Conservation (phyloP, 345 rosid genomes). For the Eucalyptus tenuipes region DNA sequence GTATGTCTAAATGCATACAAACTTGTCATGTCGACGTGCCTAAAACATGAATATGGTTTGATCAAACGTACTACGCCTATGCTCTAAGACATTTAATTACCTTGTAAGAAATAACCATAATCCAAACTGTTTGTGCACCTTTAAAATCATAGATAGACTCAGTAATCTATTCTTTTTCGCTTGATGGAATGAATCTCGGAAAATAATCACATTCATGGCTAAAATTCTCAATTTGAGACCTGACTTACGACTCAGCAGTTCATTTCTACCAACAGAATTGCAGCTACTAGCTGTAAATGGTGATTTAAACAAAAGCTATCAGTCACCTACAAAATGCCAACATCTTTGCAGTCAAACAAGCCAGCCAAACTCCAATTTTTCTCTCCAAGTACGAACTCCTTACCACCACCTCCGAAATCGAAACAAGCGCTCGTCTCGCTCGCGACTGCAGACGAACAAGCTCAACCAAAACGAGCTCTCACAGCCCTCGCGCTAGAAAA, state of each 20-base stretch:
- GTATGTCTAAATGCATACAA: no score
- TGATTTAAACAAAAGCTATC: background rate
- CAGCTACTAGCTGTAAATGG: background rate
- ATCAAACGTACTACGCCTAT: background rate
- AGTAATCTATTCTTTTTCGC: background rate
- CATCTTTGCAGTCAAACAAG: background rate
- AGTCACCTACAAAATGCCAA: background rate
- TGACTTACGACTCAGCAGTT: background rate
- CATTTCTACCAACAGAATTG: background rate
- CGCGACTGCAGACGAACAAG: background rate
- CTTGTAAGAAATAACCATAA: background rate
- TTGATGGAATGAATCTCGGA: background rate
- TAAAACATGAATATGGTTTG: background rate
- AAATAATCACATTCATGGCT: background rate
- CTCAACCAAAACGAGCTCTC: background rate
- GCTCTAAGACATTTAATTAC: background rate
- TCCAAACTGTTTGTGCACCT: background rate
- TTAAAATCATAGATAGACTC: background rate
- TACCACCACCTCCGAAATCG: background rate
- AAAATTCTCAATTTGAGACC: background rate
- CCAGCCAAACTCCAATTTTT: background rate
- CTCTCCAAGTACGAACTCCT: background rate
- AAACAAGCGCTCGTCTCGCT: background rate
- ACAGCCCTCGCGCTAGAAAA: background rate
- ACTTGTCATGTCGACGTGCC: background rate